Percentiles rank a stretch among this genome's conserved stretches.
Conservation (phyloP, 495 filamentous ascomycete species). For the Podospora didyma region DNA sequence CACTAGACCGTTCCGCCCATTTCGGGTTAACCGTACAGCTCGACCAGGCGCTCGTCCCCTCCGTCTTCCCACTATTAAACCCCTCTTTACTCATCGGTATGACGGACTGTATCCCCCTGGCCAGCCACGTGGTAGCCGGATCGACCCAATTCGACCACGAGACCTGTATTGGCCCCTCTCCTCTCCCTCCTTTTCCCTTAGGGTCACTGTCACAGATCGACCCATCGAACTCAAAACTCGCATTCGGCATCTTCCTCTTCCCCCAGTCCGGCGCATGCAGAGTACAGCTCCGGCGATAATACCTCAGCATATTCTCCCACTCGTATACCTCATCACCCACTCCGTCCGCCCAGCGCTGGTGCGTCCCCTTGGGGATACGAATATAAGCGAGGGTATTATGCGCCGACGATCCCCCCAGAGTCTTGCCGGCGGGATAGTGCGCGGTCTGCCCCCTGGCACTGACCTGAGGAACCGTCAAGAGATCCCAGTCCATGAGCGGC, state of each 20-base stretch:
- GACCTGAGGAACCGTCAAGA: conserved; percentile 37
- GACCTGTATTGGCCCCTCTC: conserved; percentile 14
- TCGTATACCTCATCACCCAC: conserved; percentile 44
- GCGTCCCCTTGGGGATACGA: conserved; percentile 29
- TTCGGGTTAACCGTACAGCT: conserved; percentile 3
- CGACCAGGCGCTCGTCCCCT: background rate
- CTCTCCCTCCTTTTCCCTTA: conserved; percentile 15
- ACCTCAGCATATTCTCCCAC: conserved; percentile 40
- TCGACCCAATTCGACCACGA: conserved; percentile 18
- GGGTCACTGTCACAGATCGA: conserved; percentile 7
- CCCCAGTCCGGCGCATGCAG: conserved; percentile 27
- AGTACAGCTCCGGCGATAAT: conserved; percentile 36
- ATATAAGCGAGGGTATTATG: conserved; percentile 51
- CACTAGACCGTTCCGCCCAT: conserved; percentile 24
- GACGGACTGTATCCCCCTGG: conserved; percentile 30
- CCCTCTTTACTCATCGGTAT: conserved; percentile 11
- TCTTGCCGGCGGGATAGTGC: conserved; percentile 40
- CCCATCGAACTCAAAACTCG: conserved; percentile 18
- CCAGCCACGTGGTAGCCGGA: conserved; percentile 28
- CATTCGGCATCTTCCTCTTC: conserved; percentile 19
- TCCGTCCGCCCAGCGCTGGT: conserved; percentile 43
- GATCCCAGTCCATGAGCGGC: conserved; percentile 49
- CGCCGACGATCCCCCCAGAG: conserved; percentile 43
- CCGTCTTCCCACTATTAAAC: background rate
- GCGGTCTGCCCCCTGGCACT: conserved; percentile 25